Conservation (phyloP, 352 stramenopile species). For the Phytophthora tentaculata region DNA sequence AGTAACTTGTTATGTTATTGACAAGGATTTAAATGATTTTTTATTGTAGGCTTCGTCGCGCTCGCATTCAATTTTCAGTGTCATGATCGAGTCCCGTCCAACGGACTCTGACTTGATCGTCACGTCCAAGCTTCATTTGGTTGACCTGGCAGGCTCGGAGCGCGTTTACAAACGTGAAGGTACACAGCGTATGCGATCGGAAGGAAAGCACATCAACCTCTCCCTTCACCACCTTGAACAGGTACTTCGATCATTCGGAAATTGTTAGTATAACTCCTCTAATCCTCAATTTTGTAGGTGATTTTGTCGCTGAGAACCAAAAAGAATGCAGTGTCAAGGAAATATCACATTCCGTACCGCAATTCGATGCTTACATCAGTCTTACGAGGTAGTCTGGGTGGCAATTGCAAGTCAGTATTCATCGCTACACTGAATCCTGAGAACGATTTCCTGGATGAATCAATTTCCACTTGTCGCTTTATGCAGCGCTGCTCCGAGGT, state of each 20-base stretch:
- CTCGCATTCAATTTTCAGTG: slow-evolving; percentile 97
- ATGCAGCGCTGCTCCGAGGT: slow-evolving; percentile 95
- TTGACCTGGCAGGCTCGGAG: slow-evolving; percentile 96
- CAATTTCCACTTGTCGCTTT: slow-evolving; percentile 96
- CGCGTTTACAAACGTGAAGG: slow-evolving; percentile 95
- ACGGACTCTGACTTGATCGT: slow-evolving; percentile 79
- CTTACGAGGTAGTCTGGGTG: slow-evolving; percentile 93
- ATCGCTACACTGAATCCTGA: slow-evolving; percentile 96
- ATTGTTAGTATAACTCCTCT: background rate
- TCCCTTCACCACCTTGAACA: slow-evolving; percentile 96
- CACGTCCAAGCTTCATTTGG: slow-evolving; percentile 93
- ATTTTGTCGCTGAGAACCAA: slow-evolving; percentile 94
- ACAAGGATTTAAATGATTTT: background rate
- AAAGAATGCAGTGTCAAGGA: slow-evolving; percentile 48
- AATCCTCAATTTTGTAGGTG: too few species aligned
- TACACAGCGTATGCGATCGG: slow-evolving; percentile 89
- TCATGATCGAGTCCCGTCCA: slow-evolving; percentile 89
- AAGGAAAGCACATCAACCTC: slow-evolving; percentile 97
- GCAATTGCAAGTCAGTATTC: slow-evolving; percentile 98
- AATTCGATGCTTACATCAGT: slow-evolving; percentile 98
- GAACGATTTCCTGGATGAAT: slow-evolving; percentile 86
- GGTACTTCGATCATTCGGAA: slow-evolving; percentile 20
- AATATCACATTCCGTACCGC: slow-evolving; percentile 93
- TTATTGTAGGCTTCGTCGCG: slow-evolving; percentile 81
- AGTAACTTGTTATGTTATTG: background rate